These are phyloP conservation scores for Immersiporthe knoxdaviesiana DNA, from an alignment of 2,329 filamentous ascomycete genomes.

Conservation along the genomic window DNA sequence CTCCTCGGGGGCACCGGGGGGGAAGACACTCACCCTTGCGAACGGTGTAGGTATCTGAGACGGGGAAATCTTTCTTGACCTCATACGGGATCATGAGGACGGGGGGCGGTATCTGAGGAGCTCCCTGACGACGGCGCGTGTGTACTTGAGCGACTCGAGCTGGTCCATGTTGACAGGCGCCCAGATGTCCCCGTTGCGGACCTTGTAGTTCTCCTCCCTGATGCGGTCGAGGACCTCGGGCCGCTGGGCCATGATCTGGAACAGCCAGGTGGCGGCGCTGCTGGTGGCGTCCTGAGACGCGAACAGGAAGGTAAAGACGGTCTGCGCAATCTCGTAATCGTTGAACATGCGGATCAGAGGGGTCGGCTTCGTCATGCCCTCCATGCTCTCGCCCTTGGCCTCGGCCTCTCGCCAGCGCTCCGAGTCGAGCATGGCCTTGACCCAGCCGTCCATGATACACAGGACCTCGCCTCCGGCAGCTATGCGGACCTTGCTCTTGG, in stretches of 20 bases:
- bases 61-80: slow-evolving; percentile 92
- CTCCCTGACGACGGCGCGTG: slow-evolving; percentile 88
- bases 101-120: slow-evolving; percentile 92
- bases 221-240: slow-evolving; percentile 91
- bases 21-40: slow-evolving; percentile 71
- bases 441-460: slow-evolving; percentile 96
- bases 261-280: slow-evolving; percentile 91
- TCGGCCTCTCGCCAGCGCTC: slow-evolving; percentile 79
- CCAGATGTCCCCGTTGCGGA: slow-evolving; percentile 74
- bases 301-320: slow-evolving; percentile 94
- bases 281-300: slow-evolving; percentile 97
- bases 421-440: slow-evolving; percentile 85
- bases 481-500: slow-evolving; percentile 93
- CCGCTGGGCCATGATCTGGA: slow-evolving; percentile 90
- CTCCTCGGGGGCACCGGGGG: no score
- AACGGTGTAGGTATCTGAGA: slow-evolving; percentile 85
- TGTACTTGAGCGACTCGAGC: slow-evolving; percentile 87
- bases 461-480: slow-evolving; percentile 81
- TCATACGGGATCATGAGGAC: slow-evolving; percentile 97
- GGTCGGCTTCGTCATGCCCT: slow-evolving; percentile 76
- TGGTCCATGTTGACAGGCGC: slow-evolving; percentile 78
- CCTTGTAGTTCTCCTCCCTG: slow-evolving; percentile 83
- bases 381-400: slow-evolving; percentile 69
- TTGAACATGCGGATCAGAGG: slow-evolving; percentile 84
- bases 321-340: slow-evolving; percentile 91